Conservation (phyloP, 352 stramenopile genomes). For the Hyaloperonospora arabidopsidis region DNA sequence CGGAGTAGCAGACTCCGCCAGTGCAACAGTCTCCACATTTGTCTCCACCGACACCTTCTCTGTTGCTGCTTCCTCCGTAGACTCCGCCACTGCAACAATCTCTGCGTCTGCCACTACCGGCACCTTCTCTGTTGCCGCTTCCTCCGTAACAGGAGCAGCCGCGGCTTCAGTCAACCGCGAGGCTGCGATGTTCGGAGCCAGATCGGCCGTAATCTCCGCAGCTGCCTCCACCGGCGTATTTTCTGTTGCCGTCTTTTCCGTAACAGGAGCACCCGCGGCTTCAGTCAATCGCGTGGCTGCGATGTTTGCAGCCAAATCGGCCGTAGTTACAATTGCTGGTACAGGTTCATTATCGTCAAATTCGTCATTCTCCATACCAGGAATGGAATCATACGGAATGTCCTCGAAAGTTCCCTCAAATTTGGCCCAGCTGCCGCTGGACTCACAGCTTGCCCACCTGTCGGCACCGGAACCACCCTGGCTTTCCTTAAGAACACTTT, state of each 20-base stretch:
- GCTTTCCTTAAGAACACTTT: conserved; percentile 16
- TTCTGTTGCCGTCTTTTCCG: neutral
- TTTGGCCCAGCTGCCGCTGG: conserved; percentile 50
- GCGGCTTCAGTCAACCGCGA: conserved; percentile 3
- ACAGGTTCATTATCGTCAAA: conserved; percentile 31
- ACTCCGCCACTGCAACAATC: conserved; percentile 9
- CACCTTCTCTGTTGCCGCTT: conserved; percentile 8
- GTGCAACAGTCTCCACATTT: conserved; percentile 11
- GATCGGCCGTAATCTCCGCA: conserved; percentile 20
- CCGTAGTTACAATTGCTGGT: conserved; percentile 20
- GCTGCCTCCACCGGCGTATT: too few relatives aligned
- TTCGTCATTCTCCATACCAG: conserved; percentile 43
- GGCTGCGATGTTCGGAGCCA: conserved; percentile 9
- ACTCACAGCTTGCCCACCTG: conserved; percentile 65
- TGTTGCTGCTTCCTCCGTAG: conserved; percentile 10
- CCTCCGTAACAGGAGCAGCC: neutral
- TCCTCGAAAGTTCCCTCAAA: conserved; percentile 62
- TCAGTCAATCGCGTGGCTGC: conserved; percentile 4
- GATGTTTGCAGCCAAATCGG: conserved; percentile 13
- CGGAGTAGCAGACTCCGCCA: conserved; percentile 12
- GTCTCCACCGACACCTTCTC: conserved; percentile 10
- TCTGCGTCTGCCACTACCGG: conserved; percentile 14
- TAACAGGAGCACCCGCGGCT: conserved; percentile 5
- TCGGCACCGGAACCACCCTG: conserved; percentile 14
- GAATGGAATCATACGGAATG: conserved; percentile 47